Evolutionary conservation across 2,329 filamentous ascomycete species (phyloP).

Genomic region (Fusarium clavum): DNA sequence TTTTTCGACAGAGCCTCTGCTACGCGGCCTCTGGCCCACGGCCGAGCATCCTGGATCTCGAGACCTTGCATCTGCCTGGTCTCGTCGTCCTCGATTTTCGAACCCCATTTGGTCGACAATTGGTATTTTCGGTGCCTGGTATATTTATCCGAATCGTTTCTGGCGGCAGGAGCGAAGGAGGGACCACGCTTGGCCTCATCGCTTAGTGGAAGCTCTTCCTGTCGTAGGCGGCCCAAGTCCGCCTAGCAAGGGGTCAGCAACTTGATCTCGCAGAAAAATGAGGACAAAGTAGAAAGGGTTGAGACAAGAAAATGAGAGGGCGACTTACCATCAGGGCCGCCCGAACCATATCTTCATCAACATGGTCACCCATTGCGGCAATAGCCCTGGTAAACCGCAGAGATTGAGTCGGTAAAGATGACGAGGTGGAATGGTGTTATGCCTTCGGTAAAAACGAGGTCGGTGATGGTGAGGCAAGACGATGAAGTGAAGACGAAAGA

Average conservation of each 20-base stretch:
- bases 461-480: background rate
- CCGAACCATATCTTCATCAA: background rate
- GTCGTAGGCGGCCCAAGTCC: constrained; percentile 39
- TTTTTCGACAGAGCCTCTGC: background rate
- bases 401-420: background rate
- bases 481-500: background rate
- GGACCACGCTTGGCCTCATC: constrained; percentile 8
- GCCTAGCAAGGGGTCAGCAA: constrained; percentile 16
- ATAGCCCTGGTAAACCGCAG: background rate
- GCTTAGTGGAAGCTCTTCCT: constrained; percentile 44
- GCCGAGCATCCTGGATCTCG: constrained; percentile 28
- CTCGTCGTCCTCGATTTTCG: constrained; percentile 41
- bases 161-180: constrained; percentile 15
- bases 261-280: background rate
- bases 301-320: background rate
- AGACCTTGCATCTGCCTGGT: constrained; percentile 41
- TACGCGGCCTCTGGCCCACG: constrained; percentile 34
- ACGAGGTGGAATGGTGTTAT: background rate
- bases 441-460: background rate
- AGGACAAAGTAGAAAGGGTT: background rate
- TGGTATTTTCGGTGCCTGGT: background rate
- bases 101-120: constrained; percentile 27
- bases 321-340: constrained; percentile 38
- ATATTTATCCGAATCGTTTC: constrained; percentile 29
- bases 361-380: constrained; percentile 30